Evolutionary conservation across 495 filamentous ascomycete genomes (phyloP), one percentile per base, ranked within the genome.

Genomic region (Trichoderma gamsii): DNA sequence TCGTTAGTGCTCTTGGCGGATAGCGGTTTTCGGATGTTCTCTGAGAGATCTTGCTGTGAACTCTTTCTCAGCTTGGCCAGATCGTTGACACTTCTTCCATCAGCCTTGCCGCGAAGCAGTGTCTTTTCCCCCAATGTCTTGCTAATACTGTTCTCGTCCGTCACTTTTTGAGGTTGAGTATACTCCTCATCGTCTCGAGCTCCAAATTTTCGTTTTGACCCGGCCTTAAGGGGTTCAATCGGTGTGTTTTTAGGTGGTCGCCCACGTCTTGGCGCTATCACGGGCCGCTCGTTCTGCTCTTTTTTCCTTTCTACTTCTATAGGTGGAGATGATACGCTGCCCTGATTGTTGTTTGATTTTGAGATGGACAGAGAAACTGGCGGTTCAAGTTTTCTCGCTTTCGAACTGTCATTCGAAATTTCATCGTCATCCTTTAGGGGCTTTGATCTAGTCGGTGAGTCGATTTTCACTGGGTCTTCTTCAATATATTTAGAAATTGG

Each of bases 401-500:
- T 61, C 27, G 23, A 32, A 1, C 25, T 32, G 23, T 27, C 18
- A 4, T 4, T 29, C 29, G n/a, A n/a, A 7, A 16, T 49, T 16
- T 49, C 51, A 27, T 59, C n/a, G 23, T 76, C 74, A 38, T 67
- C 59, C 41, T 68, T 73, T 4, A 41, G 63, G 18, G 69, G 15
- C 35, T 9, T 61, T 61, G 65, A 69, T 51, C 70, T 76, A 27
- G 67, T 61, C 3, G 76, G 73, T 67, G 76, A 82, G 69, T 83
- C 79, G 64, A 83, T 79, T 72, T 87, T 89, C 32, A 86, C 84
- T 0, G 85, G 79, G 66, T 87, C 85, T 56, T 89, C 88, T 65
- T 86, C 81, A 13, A 87, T 84, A 70, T 85, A 87, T 66, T 86
- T 85, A 1, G 84, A 90, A 12, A 90, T 80, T 21, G 86, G 84